Evolutionary conservation across 768 basidiomycete species (phyloP), one percentile per base, ranked within the genome.

Genomic region (Rhizopogon sp.): DNA sequence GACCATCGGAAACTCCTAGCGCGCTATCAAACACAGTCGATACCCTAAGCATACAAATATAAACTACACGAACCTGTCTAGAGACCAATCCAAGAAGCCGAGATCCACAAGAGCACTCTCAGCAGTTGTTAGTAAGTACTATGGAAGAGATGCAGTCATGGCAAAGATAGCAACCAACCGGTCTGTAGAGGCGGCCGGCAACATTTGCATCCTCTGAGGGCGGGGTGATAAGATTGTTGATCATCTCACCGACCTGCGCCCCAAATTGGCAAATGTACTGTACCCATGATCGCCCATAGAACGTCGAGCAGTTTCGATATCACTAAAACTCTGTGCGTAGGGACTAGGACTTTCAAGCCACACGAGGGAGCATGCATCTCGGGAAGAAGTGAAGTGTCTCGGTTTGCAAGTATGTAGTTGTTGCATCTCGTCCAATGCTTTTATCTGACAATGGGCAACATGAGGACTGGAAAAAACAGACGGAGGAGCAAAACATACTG

Each of bases 231-330:
- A 20, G 20, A 20, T 20, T 20, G 20, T 20, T 20, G 20, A 20
- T 20, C 20, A 20, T 20, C 20, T 20, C 20, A 2, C 20, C 20
- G 20, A 20, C 20, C 20, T 20, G 20, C 20, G 20, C 20, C 20
- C 20, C 20, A 20, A 20, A 20, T 20, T 7, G 0, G 84, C 74
- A 58, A 84, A 87, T 0, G 75, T 78, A 59, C 86, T 87, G 67
- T 80, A 89, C 0, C 89, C 88, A 66, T 91, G 88, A 3, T 88
- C 88, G 50, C 88, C 89, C 78, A 90, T 79, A 0, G 85, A 78
- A 14, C 86, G 78, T 58, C 20, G 20, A 20, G 20, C 20, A 20
- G 20, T 20, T 20, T 20, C 20, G 20, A 20, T 20, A 20, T 85
- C 85, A 35, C 76, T 75, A 20, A 20, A 2, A 82, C 76, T 5